Conservation (phyloP, 2,329 filamentous ascomycete genomes). For the Periconia macrospinosa region DNA sequence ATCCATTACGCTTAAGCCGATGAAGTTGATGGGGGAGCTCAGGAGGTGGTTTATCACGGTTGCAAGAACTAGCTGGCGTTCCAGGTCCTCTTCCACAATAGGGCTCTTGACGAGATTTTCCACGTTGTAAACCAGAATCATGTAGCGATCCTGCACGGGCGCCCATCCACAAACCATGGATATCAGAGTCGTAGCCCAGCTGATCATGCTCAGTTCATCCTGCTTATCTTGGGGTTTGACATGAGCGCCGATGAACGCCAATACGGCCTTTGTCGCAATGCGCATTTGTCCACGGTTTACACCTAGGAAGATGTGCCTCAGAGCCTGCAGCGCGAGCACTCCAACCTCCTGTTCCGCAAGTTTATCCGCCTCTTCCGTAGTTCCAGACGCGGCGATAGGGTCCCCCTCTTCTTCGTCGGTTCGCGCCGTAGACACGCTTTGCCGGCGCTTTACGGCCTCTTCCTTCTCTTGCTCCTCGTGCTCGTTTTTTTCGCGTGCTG, state of each 20-base stretch:
- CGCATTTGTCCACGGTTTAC: constrained; percentile 83
- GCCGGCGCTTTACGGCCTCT: constrained; percentile 65
- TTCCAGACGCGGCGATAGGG: constrained; percentile 70
- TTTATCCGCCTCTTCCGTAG: constrained; percentile 84
- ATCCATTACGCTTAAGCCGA: constrained; percentile 95
- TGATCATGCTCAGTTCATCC: constrained; percentile 54
- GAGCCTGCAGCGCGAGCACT: constrained; percentile 78
- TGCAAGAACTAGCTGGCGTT: constrained; percentile 73
- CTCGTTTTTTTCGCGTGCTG: constrained; percentile 63
- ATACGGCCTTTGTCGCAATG: constrained; percentile 70
- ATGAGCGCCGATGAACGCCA: constrained; percentile 67
- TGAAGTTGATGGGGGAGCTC: constrained; percentile 87
- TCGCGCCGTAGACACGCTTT: constrained; percentile 77
- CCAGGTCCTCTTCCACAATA: constrained; percentile 70
- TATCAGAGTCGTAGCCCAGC: constrained; percentile 83
- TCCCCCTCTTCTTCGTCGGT: constrained; percentile 71
- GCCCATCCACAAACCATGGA: constrained; percentile 82
- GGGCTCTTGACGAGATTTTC: constrained; percentile 72
- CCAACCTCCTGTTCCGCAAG: constrained; percentile 87
- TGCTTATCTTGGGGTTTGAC: constrained; percentile 28
- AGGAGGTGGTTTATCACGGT: constrained; percentile 81
- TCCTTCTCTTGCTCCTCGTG: constrained; percentile 71
- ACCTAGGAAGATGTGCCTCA: constrained; percentile 82
- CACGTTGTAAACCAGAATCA: constrained; percentile 80
- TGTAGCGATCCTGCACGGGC: constrained; percentile 90